A percentile compares a stretch with the other conserved stretches of the same genome.
phyloP scores from a whole-genome alignment of 805 yeast species.

The Zygoascus flipseniorum region DNA sequence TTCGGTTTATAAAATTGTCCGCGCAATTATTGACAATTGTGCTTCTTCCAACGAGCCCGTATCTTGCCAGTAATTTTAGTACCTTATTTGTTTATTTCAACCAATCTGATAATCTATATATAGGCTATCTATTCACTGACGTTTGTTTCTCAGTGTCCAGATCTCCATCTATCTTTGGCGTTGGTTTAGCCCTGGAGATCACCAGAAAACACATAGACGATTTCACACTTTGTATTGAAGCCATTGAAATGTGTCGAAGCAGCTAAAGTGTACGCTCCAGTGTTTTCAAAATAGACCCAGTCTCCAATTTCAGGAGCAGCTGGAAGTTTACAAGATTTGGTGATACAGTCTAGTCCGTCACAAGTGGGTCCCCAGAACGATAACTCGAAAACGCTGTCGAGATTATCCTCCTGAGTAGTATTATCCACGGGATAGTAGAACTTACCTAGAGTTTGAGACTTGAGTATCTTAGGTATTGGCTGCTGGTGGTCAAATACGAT shows the following conservation, averaged over 20 bases:
- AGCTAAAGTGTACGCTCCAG: constrained; percentile 89
- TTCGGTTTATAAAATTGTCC: too few species aligned
- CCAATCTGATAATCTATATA: neutral
- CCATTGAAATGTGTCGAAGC: constrained; percentile 95
- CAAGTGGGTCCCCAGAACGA: constrained; percentile 99
- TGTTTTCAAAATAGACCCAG: constrained; percentile 75
- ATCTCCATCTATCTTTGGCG: neutral
- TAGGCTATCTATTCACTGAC: too few species aligned
- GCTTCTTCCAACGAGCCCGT: too few species aligned
- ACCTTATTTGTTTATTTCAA: neutral
- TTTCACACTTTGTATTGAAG: constrained; percentile 53
- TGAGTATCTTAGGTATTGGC: constrained; percentile 59
- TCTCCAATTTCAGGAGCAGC: constrained; percentile 72
- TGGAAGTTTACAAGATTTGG: constrained; percentile 43
- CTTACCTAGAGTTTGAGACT: constrained; percentile 37
- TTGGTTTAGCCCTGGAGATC: neutral
- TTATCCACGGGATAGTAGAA: constrained; percentile 31
- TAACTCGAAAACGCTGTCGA: constrained; percentile 13
- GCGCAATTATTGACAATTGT: too few species aligned
- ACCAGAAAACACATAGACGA: constrained; percentile 48
- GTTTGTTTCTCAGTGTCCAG: neutral
- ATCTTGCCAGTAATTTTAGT: neutral
- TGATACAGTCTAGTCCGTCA: constrained; percentile 87
- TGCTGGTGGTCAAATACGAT: constrained; percentile 85
- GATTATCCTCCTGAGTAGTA: constrained; percentile 8